Base-by-base conservation (phyloP, 163 green algal genomes). In the Scenedesmus sp. region DNA sequence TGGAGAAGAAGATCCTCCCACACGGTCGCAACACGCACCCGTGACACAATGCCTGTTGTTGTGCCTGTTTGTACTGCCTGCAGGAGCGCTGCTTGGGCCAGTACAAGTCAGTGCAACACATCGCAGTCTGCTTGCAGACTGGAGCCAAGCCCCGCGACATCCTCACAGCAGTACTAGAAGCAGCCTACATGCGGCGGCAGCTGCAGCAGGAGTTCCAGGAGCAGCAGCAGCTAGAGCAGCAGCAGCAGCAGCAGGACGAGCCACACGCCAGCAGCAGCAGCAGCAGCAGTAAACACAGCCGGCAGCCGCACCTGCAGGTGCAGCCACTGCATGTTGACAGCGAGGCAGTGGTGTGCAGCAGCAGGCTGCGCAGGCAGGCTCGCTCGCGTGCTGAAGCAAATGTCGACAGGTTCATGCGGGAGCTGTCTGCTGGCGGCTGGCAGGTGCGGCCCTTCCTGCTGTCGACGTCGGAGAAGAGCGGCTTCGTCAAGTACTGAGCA, bases 161-260 rank as follows among this genome's bases (percentile, higher is more conserved):
- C 3, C 89, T 96, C 62, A 88, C 93, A 74, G 95, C 92, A n/a
- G 92, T 97, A 70, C 93, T 97, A 26, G 93, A 95, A 81, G 93
- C 95, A 23, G 94, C 94, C 10, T 91, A 95, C 82, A 73, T 97
- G 59, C 90, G 94, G 52, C 89, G 84, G 52, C 67, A 87, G 79
- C 84, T 94, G 56, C 83, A 74, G 34, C 73, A 91, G 79, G 52
- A 88, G 46, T 2, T 54, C 64, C 70, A 26, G 15, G 60, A 34
- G 46, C 54, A 88, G 10, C 46, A 26, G 56, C 26, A 57, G 16
- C 12, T 46, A 46, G 34, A 73, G 16, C 23, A 70, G 76, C 64
- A 84, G 87, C 70, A n/a, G 15, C 34, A 52, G 62, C 66, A 73
- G 62, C 64, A 62, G 64, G 26, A n/a, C 52, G 5, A 23, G 64